These are phyloP conservation scores for Aspergillus jensenii DNA, from an alignment of 2,329 filamentous ascomycete species.

Conservation along the genomic window DNA sequence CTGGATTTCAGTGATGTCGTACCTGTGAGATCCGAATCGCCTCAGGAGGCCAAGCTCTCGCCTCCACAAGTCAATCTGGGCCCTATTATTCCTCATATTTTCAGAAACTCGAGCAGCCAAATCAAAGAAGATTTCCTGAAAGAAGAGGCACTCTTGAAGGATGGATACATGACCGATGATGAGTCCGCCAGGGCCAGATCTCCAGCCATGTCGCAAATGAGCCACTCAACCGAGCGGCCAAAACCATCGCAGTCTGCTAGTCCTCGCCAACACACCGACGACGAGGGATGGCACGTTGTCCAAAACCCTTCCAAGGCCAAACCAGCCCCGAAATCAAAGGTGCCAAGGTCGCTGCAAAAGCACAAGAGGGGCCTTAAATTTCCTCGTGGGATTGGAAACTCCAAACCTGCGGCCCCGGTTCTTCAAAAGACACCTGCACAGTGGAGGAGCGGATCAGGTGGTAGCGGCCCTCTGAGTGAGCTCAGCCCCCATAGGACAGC, in stretches of 20 bases:
- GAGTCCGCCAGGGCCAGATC: conserved; percentile 29
- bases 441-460: conserved; percentile 29
- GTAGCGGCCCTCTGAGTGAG: conserved; percentile 20
- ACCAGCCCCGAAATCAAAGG: background rate
- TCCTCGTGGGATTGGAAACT: conserved; percentile 18
- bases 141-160: conserved; percentile 28
- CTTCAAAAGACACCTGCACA: conserved; percentile 26
- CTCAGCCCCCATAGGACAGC: conserved; percentile 34
- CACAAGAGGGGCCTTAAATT: conserved; percentile 17
- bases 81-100: conserved; percentile 36
- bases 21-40: conserved; percentile 34
- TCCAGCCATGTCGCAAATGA: conserved; percentile 31
- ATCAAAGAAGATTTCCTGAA: conserved; percentile 36
- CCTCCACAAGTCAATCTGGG: conserved; percentile 28
- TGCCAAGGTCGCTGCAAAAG: background rate
- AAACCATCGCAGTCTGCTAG: conserved; percentile 22
- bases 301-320: conserved; percentile 19
- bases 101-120: conserved; percentile 25
- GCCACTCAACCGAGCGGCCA: conserved; percentile 31
- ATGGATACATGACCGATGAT: conserved; percentile 28
- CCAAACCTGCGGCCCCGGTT: conserved; percentile 24
- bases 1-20: conserved; percentile 32
- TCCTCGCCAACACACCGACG: conserved; percentile 22
- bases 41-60: conserved; percentile 27
- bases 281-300: conserved; percentile 36